Evolutionary conservation across 345 rosid species (phyloP), one percentile per base, ranked within the genome.

Genomic region (Gossypium herbaceum): DNA sequence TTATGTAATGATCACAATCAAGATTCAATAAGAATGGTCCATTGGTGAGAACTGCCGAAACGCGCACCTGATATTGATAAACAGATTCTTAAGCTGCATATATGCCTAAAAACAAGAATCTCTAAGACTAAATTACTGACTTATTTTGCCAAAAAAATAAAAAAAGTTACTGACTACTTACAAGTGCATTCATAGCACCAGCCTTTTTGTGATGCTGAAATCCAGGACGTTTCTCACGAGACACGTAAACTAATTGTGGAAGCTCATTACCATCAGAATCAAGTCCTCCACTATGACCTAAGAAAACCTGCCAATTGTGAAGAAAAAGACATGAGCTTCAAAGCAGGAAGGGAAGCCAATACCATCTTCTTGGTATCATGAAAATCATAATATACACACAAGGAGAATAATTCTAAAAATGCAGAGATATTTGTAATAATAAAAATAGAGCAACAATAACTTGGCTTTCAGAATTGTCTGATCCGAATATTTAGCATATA

Each of bases 171-270:
- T 34, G 41, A 5, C n/a, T 19, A 81, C 93, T 71, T 76, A 94
- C 97, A 77, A 92, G 88, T 45, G 98, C 85, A 84, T 94, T 94
- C 98, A 92, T 92, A 60, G 98, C 97, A 85, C 97, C 97, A 34
- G 98, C 97, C 81, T 94, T 94, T 80, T 92, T 94, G 88, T 94
- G 97, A 83, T 94, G 98, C 79, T 91, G 94, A 86, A 91, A 94
- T 62, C 97, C 98, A 12, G 97, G 97, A 69, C 97, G 89, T 81
- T 94, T 94, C 84, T 94, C 98, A 75, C 98, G 92, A 78, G 97
- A 94, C 75, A 94, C 97, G 79, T 94, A 94, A 68, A 94, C 95
- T 83, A 94, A 80, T 24, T 92, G 90, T 0, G 98, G 97, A 72
- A 94, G 85, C 82, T 92, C 97, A 78, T 92, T 92, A 34, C 98